phyloP scores from a whole-genome alignment of 1,139 yeast genomes.

The Zygoascus meyerae region DNA sequence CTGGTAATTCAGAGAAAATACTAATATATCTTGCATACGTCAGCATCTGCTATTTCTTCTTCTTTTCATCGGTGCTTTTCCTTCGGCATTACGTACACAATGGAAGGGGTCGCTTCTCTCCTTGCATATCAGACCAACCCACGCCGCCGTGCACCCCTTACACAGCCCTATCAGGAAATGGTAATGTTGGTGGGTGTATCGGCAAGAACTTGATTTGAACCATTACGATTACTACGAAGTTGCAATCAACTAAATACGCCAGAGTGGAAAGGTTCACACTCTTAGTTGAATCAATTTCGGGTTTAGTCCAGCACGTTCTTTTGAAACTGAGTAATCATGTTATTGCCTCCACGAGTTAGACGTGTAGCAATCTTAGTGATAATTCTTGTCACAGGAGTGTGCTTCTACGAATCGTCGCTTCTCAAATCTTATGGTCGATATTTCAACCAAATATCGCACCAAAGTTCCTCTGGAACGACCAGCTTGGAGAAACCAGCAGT shows the following conservation, averaged over 20 bases:
- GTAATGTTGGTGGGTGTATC: too few species aligned
- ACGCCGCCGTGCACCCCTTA: too few species aligned
- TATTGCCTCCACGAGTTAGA: background rate
- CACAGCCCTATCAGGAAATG: too few species aligned
- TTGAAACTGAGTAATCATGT: background rate
- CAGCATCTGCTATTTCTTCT: background rate
- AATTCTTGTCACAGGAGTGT: background rate
- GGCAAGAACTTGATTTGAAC: background rate
- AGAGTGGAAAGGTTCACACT: too few species aligned
- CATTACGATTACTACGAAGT: background rate
- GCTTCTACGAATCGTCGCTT: background rate
- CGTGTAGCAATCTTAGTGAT: background rate
- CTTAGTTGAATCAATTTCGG: too few species aligned
- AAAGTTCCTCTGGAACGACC: background rate
- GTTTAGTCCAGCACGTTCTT: too few species aligned
- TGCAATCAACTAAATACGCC: too few species aligned
- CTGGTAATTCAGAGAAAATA: too few species aligned
- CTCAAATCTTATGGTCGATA: background rate
- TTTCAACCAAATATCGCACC: too few species aligned
- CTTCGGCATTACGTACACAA: background rate
- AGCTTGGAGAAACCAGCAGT: background rate
- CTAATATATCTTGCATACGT: background rate
- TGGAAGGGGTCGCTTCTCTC: too few species aligned
- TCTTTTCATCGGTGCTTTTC: too few species aligned
- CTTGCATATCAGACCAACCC: too few species aligned